Evolutionary conservation across 257 asterid species (phyloP).

Genomic region (Ballota nigra): DNA sequence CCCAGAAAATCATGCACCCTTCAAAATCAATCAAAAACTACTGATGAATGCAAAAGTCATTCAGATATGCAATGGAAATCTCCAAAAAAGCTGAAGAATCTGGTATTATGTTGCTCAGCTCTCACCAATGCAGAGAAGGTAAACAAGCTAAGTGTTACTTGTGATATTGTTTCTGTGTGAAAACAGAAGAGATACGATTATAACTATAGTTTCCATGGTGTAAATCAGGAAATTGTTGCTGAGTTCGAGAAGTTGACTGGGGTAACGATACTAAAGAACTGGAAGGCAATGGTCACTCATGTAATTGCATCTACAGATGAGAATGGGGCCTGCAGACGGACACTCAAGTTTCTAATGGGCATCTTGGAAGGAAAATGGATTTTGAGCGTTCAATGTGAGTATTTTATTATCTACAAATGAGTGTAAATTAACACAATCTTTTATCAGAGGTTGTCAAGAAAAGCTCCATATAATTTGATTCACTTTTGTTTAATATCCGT

Average conservation of each 20-base stretch:
- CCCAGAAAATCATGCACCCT: slow-evolving; percentile 40
- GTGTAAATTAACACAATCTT: background rate
- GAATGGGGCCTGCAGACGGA: slow-evolving; percentile 84
- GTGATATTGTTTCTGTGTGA: background rate
- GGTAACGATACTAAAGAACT: slow-evolving; percentile 57
- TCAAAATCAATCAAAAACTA: slow-evolving; percentile 28
- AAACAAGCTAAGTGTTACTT: slow-evolving; percentile 16
- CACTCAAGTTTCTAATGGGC: slow-evolving; percentile 88
- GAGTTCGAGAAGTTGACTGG: slow-evolving; percentile 53
- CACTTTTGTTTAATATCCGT: background rate
- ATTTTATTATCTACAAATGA: background rate
- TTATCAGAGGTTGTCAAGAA: background rate
- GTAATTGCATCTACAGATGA: slow-evolving; percentile 78
- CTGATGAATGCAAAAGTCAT: slow-evolving; percentile 31
- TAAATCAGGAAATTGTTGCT: slow-evolving; percentile 55
- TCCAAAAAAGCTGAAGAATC: slow-evolving; percentile 45
- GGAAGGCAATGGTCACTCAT: slow-evolving; percentile 79
- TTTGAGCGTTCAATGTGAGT: slow-evolving; percentile 70
- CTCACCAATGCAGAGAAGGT: slow-evolving; percentile 69
- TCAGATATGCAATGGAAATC: slow-evolving; percentile 43
- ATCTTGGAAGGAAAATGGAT: slow-evolving; percentile 95
- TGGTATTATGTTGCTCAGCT: slow-evolving; percentile 78
- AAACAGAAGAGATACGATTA: background rate
- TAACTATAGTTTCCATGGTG: background rate
- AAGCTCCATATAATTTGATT: background rate